phyloP scores from a whole-genome alignment of 768 basidiomycete genomes.

The Serendipita vermifera region DNA sequence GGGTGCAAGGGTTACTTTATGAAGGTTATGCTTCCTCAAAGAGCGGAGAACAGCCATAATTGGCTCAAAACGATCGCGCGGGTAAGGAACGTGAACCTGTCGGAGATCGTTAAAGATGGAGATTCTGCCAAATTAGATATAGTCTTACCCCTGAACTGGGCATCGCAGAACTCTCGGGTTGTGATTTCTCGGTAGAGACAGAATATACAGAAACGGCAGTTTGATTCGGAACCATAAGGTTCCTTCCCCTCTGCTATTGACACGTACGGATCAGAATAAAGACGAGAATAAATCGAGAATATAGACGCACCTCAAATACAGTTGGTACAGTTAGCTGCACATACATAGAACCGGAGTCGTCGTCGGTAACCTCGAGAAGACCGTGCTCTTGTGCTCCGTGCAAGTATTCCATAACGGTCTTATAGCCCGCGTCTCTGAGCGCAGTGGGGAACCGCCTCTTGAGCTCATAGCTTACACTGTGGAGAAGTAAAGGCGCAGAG shows the following conservation, averaged over 20 bases:
- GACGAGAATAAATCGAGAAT: too few relatives aligned
- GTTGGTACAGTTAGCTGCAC: background rate
- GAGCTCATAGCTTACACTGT: constrained; percentile 4
- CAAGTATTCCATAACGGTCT: background rate
- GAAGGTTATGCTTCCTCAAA: background rate
- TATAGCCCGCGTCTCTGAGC: constrained; percentile 2
- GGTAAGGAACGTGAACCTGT: background rate
- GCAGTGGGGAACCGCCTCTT: constrained; percentile 5
- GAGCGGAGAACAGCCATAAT: background rate
- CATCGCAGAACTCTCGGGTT: constrained; percentile 5
- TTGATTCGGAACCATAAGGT: too few relatives aligned
- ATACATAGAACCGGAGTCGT: background rate
- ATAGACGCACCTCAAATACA: too few relatives aligned
- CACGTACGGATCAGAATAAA: too few relatives aligned
- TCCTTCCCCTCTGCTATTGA: too few relatives aligned
- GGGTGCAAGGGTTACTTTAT: constrained; percentile 5
- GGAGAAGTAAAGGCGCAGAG: background rate
- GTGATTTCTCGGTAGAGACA: constrained; percentile 2
- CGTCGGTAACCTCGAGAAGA: constrained; percentile 1
- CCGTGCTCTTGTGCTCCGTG: background rate
- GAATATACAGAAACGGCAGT: background rate
- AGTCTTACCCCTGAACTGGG: constrained; percentile 1
- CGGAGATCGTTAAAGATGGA: background rate
- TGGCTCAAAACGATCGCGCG: background rate
- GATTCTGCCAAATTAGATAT: background rate